Conservation (phyloP, 129 eudicot genomes). For the Dittrichia graveolens region DNA sequence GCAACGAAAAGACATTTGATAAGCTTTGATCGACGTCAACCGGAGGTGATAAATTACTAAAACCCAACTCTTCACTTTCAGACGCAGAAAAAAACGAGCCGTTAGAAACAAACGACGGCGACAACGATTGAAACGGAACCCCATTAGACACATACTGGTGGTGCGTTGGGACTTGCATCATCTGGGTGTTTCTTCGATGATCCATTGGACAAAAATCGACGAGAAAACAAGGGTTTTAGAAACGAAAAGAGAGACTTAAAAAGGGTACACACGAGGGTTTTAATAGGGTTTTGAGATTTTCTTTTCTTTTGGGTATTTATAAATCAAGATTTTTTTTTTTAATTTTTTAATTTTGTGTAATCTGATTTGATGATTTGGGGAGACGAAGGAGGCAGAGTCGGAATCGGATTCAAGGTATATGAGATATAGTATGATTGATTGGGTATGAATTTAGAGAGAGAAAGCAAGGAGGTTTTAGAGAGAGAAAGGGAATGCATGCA, state of each 20-base stretch:
- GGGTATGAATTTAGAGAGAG: conserved; percentile 22
- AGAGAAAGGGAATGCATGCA: conserved; percentile 51
- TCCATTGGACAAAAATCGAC: conserved; percentile 15
- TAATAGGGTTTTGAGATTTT: conserved; percentile 22
- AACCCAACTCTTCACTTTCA: not conserved
- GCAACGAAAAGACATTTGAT: conserved; percentile 23
- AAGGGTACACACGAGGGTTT: conserved; percentile 12
- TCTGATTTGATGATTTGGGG: not conserved
- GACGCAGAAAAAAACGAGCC: not conserved
- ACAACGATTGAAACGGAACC: conserved; percentile 8
- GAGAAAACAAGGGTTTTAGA: not conserved
- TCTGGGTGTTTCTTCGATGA: not conserved
- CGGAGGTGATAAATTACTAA: not conserved
- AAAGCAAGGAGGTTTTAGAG: not conserved
- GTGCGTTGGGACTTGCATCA: conserved; percentile 9
- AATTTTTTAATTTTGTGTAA: not conserved
- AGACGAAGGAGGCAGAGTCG: not conserved
- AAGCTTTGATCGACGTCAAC: conserved; percentile 34
- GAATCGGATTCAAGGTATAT: not conserved
- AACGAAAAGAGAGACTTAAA: not conserved
- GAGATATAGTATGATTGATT: not conserved
- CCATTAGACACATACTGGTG: conserved; percentile 5
- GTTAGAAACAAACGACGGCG: conserved; percentile 16
- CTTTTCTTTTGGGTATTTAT: not conserved
- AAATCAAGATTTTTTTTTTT: not conserved